Conservation (phyloP, 176 grass and related monocot species). For the Leersia perrieri region DNA sequence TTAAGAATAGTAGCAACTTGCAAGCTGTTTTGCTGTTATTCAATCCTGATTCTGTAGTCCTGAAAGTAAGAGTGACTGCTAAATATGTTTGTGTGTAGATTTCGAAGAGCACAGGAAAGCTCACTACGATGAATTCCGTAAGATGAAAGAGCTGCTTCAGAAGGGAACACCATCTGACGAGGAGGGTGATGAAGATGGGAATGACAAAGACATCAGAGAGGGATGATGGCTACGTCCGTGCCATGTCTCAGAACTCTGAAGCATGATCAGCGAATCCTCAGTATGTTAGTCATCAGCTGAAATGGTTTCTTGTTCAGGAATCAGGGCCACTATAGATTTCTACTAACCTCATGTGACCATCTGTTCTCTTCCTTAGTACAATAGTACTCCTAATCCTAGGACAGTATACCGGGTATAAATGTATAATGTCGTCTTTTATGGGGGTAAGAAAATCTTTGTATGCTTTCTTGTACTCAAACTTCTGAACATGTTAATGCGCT, state of each 20-base stretch:
- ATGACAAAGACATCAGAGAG: neutral
- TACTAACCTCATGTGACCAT: neutral
- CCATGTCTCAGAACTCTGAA: neutral
- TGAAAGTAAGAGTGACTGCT: neutral
- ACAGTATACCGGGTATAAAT: too few species aligned
- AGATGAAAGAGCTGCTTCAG: conserved; percentile 63
- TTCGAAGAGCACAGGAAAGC: conserved; percentile 70
- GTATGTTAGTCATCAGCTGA: neutral
- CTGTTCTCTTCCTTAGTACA: neutral
- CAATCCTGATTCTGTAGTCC: neutral
- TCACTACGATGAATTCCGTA: conserved; percentile 80
- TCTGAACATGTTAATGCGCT: neutral
- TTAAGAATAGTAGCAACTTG: neutral
- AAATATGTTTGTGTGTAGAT: conserved; percentile 35
- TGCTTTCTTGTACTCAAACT: neutral
- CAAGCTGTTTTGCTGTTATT: neutral
- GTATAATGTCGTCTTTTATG: neutral
- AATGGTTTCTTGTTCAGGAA: neutral
- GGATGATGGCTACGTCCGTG: neutral
- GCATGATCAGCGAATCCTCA: neutral
- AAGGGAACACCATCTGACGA: conserved; percentile 49
- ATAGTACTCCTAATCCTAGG: neutral
- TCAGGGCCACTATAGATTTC: neutral
- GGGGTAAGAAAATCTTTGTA: neutral
- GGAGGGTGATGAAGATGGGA: conserved; percentile 41